Conservation (phyloP, 768 basidiomycete species). For the Psilocybe sp. region DNA sequence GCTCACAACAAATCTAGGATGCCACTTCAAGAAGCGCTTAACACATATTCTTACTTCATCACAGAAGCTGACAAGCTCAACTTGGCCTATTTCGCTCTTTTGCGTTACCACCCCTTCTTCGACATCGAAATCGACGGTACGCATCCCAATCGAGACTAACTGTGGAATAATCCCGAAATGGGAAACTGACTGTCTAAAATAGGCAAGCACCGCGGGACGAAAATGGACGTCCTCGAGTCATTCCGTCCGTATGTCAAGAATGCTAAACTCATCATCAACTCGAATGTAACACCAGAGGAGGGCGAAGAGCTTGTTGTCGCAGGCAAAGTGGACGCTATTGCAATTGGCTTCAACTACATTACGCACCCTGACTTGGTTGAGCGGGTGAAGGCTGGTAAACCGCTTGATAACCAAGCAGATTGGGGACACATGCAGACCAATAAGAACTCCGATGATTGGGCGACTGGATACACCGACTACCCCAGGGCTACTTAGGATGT, state of each 20-base stretch:
- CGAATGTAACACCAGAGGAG: slow-evolving; percentile 21
- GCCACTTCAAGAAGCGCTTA: slow-evolving; percentile 40
- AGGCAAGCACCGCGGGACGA: slow-evolving; percentile 15
- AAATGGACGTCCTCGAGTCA: slow-evolving; percentile 16
- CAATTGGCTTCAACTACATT: slow-evolving; percentile 34
- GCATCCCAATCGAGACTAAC: not conserved
- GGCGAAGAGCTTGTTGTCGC: slow-evolving; percentile 29
- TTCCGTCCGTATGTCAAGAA: slow-evolving; percentile 18
- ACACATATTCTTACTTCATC: slow-evolving; percentile 39
- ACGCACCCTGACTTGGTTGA: slow-evolving; percentile 38
- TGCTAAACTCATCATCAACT: slow-evolving; percentile 15
- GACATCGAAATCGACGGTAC: slow-evolving; percentile 6
- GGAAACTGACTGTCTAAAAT: not conserved
- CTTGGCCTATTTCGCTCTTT: slow-evolving; percentile 12
- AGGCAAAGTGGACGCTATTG: slow-evolving; percentile 32
- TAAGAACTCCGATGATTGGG: slow-evolving; percentile 11
- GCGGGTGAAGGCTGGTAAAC: slow-evolving; percentile 23
- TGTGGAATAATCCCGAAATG: not conserved
- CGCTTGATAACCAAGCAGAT: slow-evolving; percentile 15
- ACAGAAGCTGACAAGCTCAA: slow-evolving; percentile 34
- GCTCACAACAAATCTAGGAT: slow-evolving; percentile 23
- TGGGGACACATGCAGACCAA: slow-evolving; percentile 11
- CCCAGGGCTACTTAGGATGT: slow-evolving; percentile 7
- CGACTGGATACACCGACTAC: slow-evolving; percentile 17
- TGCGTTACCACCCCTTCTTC: slow-evolving; percentile 3